phyloP scores from a whole-genome alignment of 768 basidiomycete species.

The Tricholoma sp. region DNA sequence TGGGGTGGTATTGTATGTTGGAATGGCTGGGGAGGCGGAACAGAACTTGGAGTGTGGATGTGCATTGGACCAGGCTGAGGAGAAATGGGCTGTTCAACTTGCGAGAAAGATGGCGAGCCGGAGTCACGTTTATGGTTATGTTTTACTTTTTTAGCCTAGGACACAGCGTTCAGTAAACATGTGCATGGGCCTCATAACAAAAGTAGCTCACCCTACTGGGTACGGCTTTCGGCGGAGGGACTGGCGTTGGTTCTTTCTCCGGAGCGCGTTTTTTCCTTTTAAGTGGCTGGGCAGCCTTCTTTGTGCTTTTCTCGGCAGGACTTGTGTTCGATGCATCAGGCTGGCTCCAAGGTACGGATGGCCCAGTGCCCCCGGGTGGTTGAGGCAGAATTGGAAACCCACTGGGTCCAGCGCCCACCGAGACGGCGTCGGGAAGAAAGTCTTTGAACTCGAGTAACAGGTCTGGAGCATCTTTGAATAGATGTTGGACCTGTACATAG shows the following conservation, averaged over 20 bases:
- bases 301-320: slow-evolving; percentile 33
- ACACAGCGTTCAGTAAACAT: slow-evolving; percentile 1
- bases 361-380: slow-evolving; percentile 18
- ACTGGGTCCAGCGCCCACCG: slow-evolving; percentile 32
- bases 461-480: slow-evolving; percentile 81
- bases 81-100: slow-evolving; percentile 39
- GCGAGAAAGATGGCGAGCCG: slow-evolving; percentile 50
- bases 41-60: slow-evolving; percentile 17
- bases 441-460: slow-evolving; percentile 77
- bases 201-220: slow-evolving; percentile 40
- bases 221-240: slow-evolving; percentile 44
- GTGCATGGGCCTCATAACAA: neutral
- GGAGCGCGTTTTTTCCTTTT: slow-evolving; percentile 59
- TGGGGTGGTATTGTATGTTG: slow-evolving; percentile 17
- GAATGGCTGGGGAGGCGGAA: slow-evolving; percentile 14
- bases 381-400: slow-evolving; percentile 49
- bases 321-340: slow-evolving; percentile 32
- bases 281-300: slow-evolving; percentile 38
- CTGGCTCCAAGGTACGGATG: slow-evolving; percentile 34
- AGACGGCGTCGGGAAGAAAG: slow-evolving; percentile 66
- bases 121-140: slow-evolving; percentile 56
- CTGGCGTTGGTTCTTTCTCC: slow-evolving; percentile 68
- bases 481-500: slow-evolving; percentile 70
- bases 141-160: slow-evolving; percentile 60
- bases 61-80: slow-evolving; percentile 32